These are phyloP conservation scores for Yamadazyma dendronema DNA, from an alignment of 1,139 yeast species.

Conservation along the genomic window DNA sequence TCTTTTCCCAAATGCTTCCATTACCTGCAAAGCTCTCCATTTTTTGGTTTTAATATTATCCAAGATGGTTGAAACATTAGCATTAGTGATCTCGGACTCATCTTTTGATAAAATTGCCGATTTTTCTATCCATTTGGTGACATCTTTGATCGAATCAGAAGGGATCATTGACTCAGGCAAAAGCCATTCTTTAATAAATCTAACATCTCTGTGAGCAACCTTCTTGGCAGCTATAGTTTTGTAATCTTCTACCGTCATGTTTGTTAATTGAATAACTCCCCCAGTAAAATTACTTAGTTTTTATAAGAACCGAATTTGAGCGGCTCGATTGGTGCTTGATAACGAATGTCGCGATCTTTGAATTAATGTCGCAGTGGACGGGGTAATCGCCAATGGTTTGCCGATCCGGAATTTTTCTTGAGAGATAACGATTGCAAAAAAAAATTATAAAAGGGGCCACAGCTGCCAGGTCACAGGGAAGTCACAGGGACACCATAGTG, in stretches of 20 bases:
- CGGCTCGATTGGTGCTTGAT: no score
- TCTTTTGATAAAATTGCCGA: conserved; percentile 22
- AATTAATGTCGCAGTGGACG: conserved; percentile 5
- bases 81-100: conserved; percentile 38
- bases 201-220: conserved; percentile 30
- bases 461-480: conserved; percentile 9
- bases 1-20: conserved; percentile 31
- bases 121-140: conserved; percentile 30
- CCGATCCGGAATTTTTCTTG: not conserved
- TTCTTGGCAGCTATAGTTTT: conserved; percentile 36
- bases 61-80: conserved; percentile 35
- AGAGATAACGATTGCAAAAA: not conserved
- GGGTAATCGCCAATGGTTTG: not conserved
- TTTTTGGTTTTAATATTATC: conserved; percentile 28
- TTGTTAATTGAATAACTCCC: no score
- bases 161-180: conserved; percentile 34
- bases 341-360: not conserved
- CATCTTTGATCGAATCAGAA: conserved; percentile 27
- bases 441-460: conserved; percentile 4
- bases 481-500: conserved; percentile 12
- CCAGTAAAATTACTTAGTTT: no score
- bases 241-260: conserved; percentile 10
- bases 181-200: conserved; percentile 40
- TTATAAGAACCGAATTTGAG: no score
- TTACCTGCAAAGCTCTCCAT: conserved; percentile 25